These are phyloP conservation scores for Roridomyces roridus DNA, from an alignment of 768 basidiomycete genomes.

Conservation along the genomic window DNA sequence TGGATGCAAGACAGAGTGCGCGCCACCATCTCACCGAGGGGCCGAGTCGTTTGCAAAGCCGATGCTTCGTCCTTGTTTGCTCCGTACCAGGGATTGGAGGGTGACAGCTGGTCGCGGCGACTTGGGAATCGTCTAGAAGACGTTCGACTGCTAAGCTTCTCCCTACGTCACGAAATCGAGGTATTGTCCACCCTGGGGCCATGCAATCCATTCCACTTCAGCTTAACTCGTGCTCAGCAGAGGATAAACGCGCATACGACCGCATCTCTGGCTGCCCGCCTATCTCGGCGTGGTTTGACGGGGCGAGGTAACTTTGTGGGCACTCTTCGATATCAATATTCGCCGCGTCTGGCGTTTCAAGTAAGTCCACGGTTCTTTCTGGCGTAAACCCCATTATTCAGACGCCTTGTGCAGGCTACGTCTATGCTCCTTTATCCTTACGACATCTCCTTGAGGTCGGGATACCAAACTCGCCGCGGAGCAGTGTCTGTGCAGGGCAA, in stretches of 20 bases:
- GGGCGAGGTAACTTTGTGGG: conserved; percentile 59
- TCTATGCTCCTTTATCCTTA: conserved; percentile 48
- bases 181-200: conserved; percentile 30
- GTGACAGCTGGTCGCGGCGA: conserved; percentile 30
- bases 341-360: conserved; percentile 62
- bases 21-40: conserved; percentile 49
- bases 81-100: conserved; percentile 35
- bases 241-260: conserved; percentile 52
- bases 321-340: conserved; percentile 79
- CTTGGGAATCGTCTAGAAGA: conserved; percentile 43
- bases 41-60: conserved; percentile 49
- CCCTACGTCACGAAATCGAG: conserved; percentile 50
- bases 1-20: conserved; percentile 44
- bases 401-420: conserved; percentile 40
- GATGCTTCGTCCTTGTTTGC: conserved; percentile 57
- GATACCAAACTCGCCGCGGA: conserved; percentile 58
- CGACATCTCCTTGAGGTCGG: conserved; percentile 46
- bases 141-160: conserved; percentile 39
- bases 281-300: conserved; percentile 34
- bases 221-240: conserved; percentile 45
- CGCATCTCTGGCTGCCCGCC: conserved; percentile 44
- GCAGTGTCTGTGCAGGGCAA: conserved; percentile 44
- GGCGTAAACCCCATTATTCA: conserved; percentile 22
- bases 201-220: conserved; percentile 26
- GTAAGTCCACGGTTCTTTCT: conserved; percentile 37